A percentile compares a stretch with the other conserved stretches of the same genome.
These are phyloP conservation scores for Pluteus cervinus DNA, from an alignment of 768 basidiomycete species.

Conservation along the genomic window DNA sequence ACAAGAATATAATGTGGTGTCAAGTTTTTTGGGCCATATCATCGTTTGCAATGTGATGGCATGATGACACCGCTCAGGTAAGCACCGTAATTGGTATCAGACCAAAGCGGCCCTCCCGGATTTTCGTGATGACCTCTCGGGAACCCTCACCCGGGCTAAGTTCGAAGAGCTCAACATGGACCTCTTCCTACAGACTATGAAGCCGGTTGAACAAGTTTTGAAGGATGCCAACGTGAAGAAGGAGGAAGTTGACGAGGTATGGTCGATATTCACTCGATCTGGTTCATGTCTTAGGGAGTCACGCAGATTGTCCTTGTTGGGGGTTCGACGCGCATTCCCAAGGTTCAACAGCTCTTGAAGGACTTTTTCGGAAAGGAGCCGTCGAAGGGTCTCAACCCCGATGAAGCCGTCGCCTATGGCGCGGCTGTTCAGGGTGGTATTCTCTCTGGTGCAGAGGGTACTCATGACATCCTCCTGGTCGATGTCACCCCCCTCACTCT, in stretches of 20 bases:
- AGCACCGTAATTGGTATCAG: too few species aligned
- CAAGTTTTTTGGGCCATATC: too few species aligned
- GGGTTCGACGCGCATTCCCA: constrained; percentile 70
- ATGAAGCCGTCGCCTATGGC: constrained; percentile 72
- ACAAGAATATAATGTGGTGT: too few species aligned
- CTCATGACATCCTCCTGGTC: constrained; percentile 45
- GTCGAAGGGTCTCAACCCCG: constrained; percentile 62
- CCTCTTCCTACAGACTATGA: constrained; percentile 80
- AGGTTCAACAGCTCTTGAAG: constrained; percentile 56
- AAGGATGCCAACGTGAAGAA: constrained; percentile 78
- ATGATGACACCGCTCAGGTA: too few species aligned
- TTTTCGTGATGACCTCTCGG: constrained; percentile 78
- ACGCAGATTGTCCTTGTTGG: constrained; percentile 42
- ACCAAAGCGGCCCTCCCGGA: too few species aligned
- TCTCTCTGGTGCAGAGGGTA: constrained; percentile 53
- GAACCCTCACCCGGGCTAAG: constrained; percentile 76
- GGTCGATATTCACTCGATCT: constrained; percentile 3
- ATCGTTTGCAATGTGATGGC: too few species aligned
- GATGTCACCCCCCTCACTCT: constrained; percentile 51
- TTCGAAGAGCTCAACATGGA: constrained; percentile 85
- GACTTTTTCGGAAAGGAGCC: constrained; percentile 69
- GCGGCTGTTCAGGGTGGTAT: constrained; percentile 67
- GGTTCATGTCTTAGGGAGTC: background rate
- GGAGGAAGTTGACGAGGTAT: constrained; percentile 66
- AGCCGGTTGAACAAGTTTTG: constrained; percentile 78